Conservation (phyloP, 176 grass and related monocot species). For the Secale cereale region DNA sequence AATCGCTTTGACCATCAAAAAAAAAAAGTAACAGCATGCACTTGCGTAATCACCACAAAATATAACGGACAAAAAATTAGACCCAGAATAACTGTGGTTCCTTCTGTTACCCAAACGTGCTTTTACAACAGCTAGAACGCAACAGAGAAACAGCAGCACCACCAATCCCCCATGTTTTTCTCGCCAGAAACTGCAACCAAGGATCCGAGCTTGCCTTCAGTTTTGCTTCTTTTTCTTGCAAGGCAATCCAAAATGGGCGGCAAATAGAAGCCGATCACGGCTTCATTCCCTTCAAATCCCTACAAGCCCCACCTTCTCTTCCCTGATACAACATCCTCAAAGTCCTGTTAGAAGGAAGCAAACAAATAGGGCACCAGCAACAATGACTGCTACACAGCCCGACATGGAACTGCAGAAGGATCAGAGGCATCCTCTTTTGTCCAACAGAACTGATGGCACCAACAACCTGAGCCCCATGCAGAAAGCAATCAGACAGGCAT, state of each 20-base stretch:
- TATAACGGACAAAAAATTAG: background rate
- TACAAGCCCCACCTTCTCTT: slow-evolving; percentile 14
- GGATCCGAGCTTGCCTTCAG: slow-evolving; percentile 9
- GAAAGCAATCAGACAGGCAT: slow-evolving; percentile 53
- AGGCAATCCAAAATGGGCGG: slow-evolving; percentile 12
- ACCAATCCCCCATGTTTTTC: background rate
- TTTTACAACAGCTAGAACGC: slow-evolving; percentile 9
- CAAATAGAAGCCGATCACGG: slow-evolving; percentile 15
- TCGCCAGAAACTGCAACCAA: background rate
- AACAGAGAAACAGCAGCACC: background rate
- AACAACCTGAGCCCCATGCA: slow-evolving; percentile 30
- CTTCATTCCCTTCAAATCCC: background rate
- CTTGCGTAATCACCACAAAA: background rate
- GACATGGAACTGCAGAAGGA: slow-evolving; percentile 26
- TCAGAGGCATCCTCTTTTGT: slow-evolving; percentile 50
- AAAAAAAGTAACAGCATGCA: background rate
- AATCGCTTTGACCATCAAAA: no score
- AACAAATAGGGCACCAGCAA: background rate
- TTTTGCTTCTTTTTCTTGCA: slow-evolving; percentile 34
- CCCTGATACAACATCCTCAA: background rate
- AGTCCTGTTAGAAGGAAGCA: background rate
- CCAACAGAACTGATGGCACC: slow-evolving; percentile 15
- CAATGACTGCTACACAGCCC: slow-evolving; percentile 21
- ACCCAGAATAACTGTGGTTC: background rate
- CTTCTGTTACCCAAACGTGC: slow-evolving; percentile 24